phyloP scores from a whole-genome alignment of 495 filamentous ascomycete species.

The Annulohypoxylon nitens region DNA sequence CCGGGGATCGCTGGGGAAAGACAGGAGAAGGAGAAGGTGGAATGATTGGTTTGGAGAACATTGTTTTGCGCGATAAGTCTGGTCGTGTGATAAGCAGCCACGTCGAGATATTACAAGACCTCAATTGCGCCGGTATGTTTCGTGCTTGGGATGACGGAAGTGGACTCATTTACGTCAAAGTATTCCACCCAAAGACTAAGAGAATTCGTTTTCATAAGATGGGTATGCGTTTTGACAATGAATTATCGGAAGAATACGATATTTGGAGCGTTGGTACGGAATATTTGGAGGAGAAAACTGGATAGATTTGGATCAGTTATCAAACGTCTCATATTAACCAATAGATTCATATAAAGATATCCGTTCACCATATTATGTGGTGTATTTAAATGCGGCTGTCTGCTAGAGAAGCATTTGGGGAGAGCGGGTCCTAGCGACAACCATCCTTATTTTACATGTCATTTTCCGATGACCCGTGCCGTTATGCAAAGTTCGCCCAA shows the following conservation, averaged over 20 bases:
- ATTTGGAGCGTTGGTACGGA: slow-evolving; percentile 36
- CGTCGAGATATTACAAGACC: slow-evolving; percentile 73
- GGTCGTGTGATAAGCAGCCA: slow-evolving; percentile 57
- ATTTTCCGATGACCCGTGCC: slow-evolving; percentile 36
- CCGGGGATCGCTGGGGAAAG: slow-evolving; percentile 78
- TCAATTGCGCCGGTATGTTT: slow-evolving; percentile 94
- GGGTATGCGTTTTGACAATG: slow-evolving; percentile 13
- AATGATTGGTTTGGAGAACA: slow-evolving; percentile 85
- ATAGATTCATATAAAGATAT: not conserved
- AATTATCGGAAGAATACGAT: slow-evolving; percentile 23
- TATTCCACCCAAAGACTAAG: slow-evolving; percentile 64
- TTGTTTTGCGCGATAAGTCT: slow-evolving; percentile 57
- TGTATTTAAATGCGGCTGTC: slow-evolving; percentile 32
- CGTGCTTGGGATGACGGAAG: slow-evolving; percentile 79
- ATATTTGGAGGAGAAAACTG: slow-evolving; percentile 28
- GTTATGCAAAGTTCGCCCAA: slow-evolving; percentile 44
- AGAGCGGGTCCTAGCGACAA: slow-evolving; percentile 8
- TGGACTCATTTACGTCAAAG: slow-evolving; percentile 71
- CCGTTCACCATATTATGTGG: slow-evolving; percentile 29
- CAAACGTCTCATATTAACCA: slow-evolving; percentile 1
- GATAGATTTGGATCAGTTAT: slow-evolving; percentile 24
- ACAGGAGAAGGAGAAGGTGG: slow-evolving; percentile 88
- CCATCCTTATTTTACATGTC: slow-evolving; percentile 46
- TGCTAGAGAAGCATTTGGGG: slow-evolving; percentile 1
- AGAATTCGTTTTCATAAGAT: too few relatives aligned